A percentile compares a stretch with the other conserved stretches of the same genome.
Evolutionary conservation across 768 basidiomycete genomes (phyloP).

Genomic region (Termitomyces sp.): DNA sequence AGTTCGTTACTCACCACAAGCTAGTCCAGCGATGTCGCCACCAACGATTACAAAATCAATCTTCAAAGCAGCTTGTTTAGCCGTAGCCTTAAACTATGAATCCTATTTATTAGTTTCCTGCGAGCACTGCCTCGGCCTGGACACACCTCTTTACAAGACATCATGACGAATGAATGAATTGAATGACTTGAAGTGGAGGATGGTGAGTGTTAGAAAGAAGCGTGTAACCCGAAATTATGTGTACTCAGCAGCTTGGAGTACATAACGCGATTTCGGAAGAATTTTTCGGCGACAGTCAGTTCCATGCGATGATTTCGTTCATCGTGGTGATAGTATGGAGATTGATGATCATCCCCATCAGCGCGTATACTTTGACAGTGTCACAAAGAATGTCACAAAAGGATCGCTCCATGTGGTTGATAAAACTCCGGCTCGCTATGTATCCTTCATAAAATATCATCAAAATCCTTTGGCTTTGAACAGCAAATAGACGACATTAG

Average conservation of each 20-base stretch:
- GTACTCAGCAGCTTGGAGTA: background rate
- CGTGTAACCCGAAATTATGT: background rate
- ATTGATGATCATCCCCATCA: background rate
- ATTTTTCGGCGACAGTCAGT: background rate
- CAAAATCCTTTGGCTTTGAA: background rate
- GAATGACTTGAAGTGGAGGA: background rate
- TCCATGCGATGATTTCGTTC: slow-evolving; percentile 3
- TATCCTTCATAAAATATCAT: background rate
- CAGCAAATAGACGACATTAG: background rate
- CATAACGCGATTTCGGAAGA: background rate
- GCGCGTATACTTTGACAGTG: background rate
- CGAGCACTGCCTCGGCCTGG: background rate
- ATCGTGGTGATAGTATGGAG: background rate
- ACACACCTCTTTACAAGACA: background rate
- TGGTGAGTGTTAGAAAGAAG: background rate
- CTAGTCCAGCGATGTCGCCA: slow-evolving; percentile 45
- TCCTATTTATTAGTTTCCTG: background rate
- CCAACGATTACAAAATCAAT: slow-evolving; percentile 25
- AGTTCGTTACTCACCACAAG: slow-evolving; percentile 23
- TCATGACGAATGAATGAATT: background rate
- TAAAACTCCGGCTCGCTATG: background rate
- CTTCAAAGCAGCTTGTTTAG: slow-evolving; percentile 3
- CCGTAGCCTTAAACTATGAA: slow-evolving; percentile 2
- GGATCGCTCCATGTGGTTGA: background rate
- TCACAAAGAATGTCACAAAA: background rate